Base-by-base conservation (phyloP, 495 filamentous ascomycete genomes). In the Aspergillus diversus region DNA sequence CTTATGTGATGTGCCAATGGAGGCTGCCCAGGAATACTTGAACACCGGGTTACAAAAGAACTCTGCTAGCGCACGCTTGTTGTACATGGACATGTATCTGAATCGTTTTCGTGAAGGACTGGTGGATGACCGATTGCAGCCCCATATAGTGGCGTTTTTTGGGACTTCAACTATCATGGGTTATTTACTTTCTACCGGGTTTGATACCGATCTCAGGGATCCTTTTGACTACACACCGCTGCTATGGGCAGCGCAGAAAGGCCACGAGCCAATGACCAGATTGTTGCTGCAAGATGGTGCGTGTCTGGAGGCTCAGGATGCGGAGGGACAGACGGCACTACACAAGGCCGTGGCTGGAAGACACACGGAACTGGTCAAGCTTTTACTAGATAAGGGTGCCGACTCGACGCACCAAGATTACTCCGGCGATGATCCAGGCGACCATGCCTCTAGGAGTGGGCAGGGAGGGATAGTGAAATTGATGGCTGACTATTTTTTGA, bases 11-110 rank as follows among this genome's bases (percentile, higher is more conserved):
- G 37, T 33, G 17, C 37, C 55, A 17, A 31, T 47, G 39, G 8
- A 47, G 37, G 37, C 47, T 47, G 55, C 55, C 2, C 33, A 47
- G 13, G 39, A 47, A 4, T 57, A 57, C 39, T 39, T 57, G 6
- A 32, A 47, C 21, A 32, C 3, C 21, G n/a, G 13, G 7, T 33
- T 4, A 17, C 9, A 27, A 31, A 42, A 37, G 7, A 33, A 7
- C 7, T 11, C 17, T 12, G 35, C 16, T 13, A 47, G 55, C 16
- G 7, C 47, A 33, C 55, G 35, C 39, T 43, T 57, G 5, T n/a
- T 57, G 0, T 57, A 57, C 21, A n/a, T 15, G 5, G 15, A 47
- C 7, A 57, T 57, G 37, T 57, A 57, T 12, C 2, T 6, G 9
- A 7, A 1, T 17, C 46, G 7, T n/a, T 9, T 9, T 17, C 46